Evolutionary conservation across 2,329 filamentous ascomycete species (phyloP).

Genomic region (Diaporthe longicolla): DNA sequence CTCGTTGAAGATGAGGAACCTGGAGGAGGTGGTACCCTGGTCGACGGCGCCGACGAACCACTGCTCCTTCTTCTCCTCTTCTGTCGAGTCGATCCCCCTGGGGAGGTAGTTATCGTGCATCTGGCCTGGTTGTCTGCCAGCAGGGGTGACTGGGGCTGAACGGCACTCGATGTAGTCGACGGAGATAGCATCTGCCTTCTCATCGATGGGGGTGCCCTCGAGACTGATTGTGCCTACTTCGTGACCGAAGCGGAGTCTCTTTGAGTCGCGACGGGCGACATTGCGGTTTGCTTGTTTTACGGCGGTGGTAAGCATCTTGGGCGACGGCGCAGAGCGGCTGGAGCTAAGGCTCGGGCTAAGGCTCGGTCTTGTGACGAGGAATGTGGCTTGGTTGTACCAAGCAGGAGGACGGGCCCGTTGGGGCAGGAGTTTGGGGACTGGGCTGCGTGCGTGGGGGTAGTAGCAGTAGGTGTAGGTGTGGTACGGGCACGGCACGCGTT

Average conservation of each 20-base stretch:
- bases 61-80: slow-evolving; percentile 52
- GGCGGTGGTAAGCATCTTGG: slow-evolving; percentile 42
- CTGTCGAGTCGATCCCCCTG: slow-evolving; percentile 47
- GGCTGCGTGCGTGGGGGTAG: slow-evolving; percentile 41
- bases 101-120: slow-evolving; percentile 45
- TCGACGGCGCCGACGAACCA: slow-evolving; percentile 89
- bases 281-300: slow-evolving; percentile 35
- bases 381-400: slow-evolving; percentile 30
- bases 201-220: slow-evolving; percentile 34
- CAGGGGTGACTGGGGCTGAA: slow-evolving; percentile 41
- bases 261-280: slow-evolving; percentile 33
- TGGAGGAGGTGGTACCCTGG: slow-evolving; percentile 89
- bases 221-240: slow-evolving; percentile 42
- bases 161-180: slow-evolving; percentile 40
- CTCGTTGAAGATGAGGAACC: slow-evolving; percentile 91
- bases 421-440: slow-evolving; percentile 23
- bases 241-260: slow-evolving; percentile 37
- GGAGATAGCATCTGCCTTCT: slow-evolving; percentile 40
- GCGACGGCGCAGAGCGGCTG: slow-evolving; percentile 16
- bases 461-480: no score
- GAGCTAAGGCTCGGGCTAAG: slow-evolving; percentile 20
- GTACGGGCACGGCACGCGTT: slow-evolving; percentile 18
- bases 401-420: slow-evolving; percentile 27
- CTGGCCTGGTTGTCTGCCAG: slow-evolving; percentile 13
- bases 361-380: slow-evolving; percentile 17